Evolutionary conservation across 495 filamentous ascomycete species (phyloP), one percentile per base, ranked within the genome.

Genomic region (Annulohypoxylon moriforme): DNA sequence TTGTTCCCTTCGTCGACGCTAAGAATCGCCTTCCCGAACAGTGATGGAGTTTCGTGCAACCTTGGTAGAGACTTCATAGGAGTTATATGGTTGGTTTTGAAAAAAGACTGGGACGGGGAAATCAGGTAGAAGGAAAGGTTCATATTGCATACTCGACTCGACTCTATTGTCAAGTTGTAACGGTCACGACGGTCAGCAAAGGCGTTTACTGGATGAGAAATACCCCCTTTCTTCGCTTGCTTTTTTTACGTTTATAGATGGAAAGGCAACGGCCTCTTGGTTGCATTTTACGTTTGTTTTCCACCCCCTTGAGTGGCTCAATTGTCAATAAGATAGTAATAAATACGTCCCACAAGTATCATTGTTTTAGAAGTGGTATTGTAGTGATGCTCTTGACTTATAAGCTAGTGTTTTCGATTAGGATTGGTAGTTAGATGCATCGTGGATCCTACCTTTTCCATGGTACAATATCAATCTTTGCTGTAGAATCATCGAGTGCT

Each of bases 1-100:
- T 74, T 25, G 72, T 61, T 33, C 78, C 78, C 7, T 80, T 78
- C 63, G 20, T 67, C 36, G 77, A 78, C 46, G 9, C 13, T 3
- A 44, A 64, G 13, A n/a, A 50, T 10, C n/a, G 29, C 38, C 34
- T 16, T 18, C 18, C 50, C 34, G 50, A 22, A 27, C 18, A 22
- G 20, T 22, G 31, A 44, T n/a, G 1, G 47, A 16, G 1, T 8
- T 3, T 57, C 14, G 8, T 31, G 8, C 25, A 11, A 6, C 34
- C 34, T 31, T 9, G 31, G 13, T n/a, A 13, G 16, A 36, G 20
- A 27, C 46, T 56, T 66, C 34, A n/a, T 36, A 31, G 52, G 53
- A 27, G 67, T 69, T 59, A 31, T 10, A n/a, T 8, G 16, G 36
- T 44, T 44, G 34, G 20, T 64, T 60, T 65, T 44, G n/a, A 31